Base-by-base conservation (phyloP, 2,329 filamentous ascomycete genomes). In the Myrmaecium sp. region DNA sequence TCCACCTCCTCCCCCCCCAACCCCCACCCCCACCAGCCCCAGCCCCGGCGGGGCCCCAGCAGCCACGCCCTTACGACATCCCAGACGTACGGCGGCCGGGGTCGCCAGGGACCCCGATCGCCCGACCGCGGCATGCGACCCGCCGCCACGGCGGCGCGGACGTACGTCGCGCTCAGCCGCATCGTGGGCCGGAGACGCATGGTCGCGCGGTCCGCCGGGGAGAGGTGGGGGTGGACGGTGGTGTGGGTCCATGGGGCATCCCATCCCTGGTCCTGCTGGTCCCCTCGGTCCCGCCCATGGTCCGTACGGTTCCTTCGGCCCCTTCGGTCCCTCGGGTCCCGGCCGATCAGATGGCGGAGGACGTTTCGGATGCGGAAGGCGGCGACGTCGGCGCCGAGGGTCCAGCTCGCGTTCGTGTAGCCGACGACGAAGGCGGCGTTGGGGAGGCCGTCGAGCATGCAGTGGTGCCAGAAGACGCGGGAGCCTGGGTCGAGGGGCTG, bases 391-490 rank as follows among this genome's bases (percentile, higher is more conserved):
- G 64, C 61, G 2, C 68, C 69, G 0, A 74, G 52, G 0, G 70
- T 75, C 71, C 72, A 78, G 0, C 63, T 60, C 0, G 60, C 60
- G 21, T 69, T 62, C 15, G 60, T 58, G 44, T 74, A 78, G 3
- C 73, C 72, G 7, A 70, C 52, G 9, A 69, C 55, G 37, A 69
- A 58, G 13, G 62, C 49, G 5, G 68, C 31, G 40, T 77, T 77
- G 1, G 72, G 73, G 2, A 76, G 46, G 24, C 65, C 65, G 34
- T 73, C 57, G 1, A 77, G 42, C 70, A 77, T 74, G 23, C 58
- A 49, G 5, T 59, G 54, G 37, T 66, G 65, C 72, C 71, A 77
- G 8, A 66, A 45, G 42, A 64, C 74, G 27, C 65, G 65, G 3
- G 56, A 45, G 1, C 54, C 41, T 1, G 64, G 31, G 4, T 62